Evolutionary conservation across 805 yeast genomes (phyloP).

Genomic region (Saccharomycopsis babjevae): DNA sequence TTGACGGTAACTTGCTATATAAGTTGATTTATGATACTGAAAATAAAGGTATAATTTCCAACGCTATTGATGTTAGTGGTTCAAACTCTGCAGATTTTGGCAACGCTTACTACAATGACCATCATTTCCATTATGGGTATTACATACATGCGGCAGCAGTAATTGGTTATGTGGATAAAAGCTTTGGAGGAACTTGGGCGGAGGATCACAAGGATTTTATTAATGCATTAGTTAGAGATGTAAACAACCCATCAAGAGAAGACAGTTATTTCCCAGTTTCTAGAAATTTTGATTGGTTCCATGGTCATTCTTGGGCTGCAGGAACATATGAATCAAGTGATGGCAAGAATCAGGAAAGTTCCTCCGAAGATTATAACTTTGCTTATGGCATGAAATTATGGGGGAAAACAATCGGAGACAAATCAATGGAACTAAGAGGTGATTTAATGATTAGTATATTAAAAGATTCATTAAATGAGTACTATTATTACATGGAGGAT

Average conservation of each 20-base stretch:
- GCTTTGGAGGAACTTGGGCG: slow-evolving; percentile 45
- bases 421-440: slow-evolving; percentile 42
- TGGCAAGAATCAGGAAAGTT: slow-evolving; percentile 62
- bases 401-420: slow-evolving; percentile 49
- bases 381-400: slow-evolving; percentile 60
- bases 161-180: slow-evolving; percentile 55
- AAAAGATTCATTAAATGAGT: slow-evolving; percentile 42
- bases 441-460: slow-evolving; percentile 48
- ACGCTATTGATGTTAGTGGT: slow-evolving; percentile 24
- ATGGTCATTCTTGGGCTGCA: slow-evolving; percentile 68
- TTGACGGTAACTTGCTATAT: slow-evolving; percentile 32
- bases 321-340: slow-evolving; percentile 54
- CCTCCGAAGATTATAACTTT: slow-evolving; percentile 62
- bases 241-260: slow-evolving; percentile 46
- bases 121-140: slow-evolving; percentile 82
- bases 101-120: slow-evolving; percentile 71
- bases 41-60: slow-evolving; percentile 46
- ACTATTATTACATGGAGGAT: slow-evolving; percentile 45
- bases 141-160: slow-evolving; percentile 75
- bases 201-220: slow-evolving; percentile 43
- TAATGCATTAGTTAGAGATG: slow-evolving; percentile 53
- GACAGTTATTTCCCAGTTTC: slow-evolving; percentile 54
- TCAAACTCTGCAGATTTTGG: slow-evolving; percentile 51
- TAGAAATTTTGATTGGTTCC: slow-evolving; percentile 59
- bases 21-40: slow-evolving; percentile 48